Evolutionary conservation across 495 filamentous ascomycete genomes (phyloP).

Genomic region (Xylaria castorea): DNA sequence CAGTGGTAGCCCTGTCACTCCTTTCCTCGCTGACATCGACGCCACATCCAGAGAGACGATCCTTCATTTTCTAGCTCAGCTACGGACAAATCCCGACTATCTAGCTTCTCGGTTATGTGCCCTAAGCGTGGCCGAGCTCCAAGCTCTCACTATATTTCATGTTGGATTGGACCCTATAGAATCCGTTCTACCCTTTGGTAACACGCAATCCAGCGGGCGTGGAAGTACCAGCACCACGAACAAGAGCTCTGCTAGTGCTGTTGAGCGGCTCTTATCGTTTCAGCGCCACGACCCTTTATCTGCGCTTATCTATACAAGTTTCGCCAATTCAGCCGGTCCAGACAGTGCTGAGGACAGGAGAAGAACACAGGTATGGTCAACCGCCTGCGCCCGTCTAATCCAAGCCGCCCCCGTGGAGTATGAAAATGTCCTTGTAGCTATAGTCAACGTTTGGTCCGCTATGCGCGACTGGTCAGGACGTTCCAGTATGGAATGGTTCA

Average conservation of each 20-base stretch:
- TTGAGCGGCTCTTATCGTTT: constrained; percentile 78
- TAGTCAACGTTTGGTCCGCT: constrained; percentile 83
- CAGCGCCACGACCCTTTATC: constrained; percentile 88
- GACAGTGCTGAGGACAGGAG: constrained; percentile 77
- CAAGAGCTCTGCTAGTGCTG: constrained; percentile 60
- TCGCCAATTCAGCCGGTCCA: constrained; percentile 81
- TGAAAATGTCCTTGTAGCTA: constrained; percentile 70
- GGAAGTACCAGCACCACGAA: constrained; percentile 49
- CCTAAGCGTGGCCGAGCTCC: constrained; percentile 75
- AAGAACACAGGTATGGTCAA: constrained; percentile 85
- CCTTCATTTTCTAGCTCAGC: constrained; percentile 77
- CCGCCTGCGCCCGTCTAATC: constrained; percentile 81
- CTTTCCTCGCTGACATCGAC: constrained; percentile 83
- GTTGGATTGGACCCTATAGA: constrained; percentile 79
- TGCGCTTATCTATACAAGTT: constrained; percentile 84
- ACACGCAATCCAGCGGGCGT: constrained; percentile 66
- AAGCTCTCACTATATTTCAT: constrained; percentile 74
- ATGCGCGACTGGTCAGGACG: constrained; percentile 89
- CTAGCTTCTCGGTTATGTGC: constrained; percentile 78
- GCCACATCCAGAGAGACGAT: constrained; percentile 75
- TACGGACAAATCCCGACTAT: constrained; percentile 86
- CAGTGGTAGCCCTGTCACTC: constrained; percentile 60
- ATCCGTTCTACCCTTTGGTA: constrained; percentile 74
- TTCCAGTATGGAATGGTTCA: constrained; percentile 86
- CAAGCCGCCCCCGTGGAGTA: constrained; percentile 51